Conservation (phyloP, 257 asterid species). For the Sherardia arvensis region DNA sequence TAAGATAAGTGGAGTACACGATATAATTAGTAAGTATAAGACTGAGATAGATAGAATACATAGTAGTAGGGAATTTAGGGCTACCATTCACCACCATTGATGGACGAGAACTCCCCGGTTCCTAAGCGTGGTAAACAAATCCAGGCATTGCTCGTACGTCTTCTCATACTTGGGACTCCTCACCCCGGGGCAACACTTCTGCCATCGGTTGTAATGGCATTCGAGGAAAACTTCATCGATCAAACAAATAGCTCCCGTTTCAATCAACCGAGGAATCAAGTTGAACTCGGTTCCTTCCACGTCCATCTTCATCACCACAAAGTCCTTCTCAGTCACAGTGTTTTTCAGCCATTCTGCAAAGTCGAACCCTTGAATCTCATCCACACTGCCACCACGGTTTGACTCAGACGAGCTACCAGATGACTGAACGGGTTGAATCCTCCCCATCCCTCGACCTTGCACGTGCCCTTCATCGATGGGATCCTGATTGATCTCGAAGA, state of each 20-base stretch:
- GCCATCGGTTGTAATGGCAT: conserved; percentile 97
- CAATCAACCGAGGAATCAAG: conserved; percentile 72
- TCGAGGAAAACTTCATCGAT: conserved; percentile 90
- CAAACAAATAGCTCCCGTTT: conserved; percentile 83
- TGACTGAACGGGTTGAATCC: conserved; percentile 80
- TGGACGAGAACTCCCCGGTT: conserved; percentile 88
- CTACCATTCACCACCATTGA: conserved; percentile 82
- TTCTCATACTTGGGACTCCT: conserved; percentile 65
- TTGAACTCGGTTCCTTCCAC: conserved; percentile 97
- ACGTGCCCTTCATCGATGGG: conserved; percentile 58
- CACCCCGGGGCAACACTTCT: conserved; percentile 93
- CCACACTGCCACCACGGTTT: conserved; percentile 35
- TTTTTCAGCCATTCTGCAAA: conserved; percentile 87
- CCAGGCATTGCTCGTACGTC: conserved; percentile 82
- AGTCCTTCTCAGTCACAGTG: conserved; percentile 58
- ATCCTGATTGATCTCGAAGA: conserved; percentile 72
- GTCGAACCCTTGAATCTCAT: conserved; percentile 83
- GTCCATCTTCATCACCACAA: conserved; percentile 97
- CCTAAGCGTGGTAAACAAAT: conserved; percentile 67
- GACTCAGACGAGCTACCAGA: conserved; percentile 12
- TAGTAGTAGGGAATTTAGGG: background rate
- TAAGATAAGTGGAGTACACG: background rate
- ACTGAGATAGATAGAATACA: background rate
- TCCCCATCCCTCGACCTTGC: conserved; percentile 87
- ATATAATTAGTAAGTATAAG: background rate